Conservation (phyloP, 2,329 filamentous ascomycete genomes). For the Colletotrichum lentis region DNA sequence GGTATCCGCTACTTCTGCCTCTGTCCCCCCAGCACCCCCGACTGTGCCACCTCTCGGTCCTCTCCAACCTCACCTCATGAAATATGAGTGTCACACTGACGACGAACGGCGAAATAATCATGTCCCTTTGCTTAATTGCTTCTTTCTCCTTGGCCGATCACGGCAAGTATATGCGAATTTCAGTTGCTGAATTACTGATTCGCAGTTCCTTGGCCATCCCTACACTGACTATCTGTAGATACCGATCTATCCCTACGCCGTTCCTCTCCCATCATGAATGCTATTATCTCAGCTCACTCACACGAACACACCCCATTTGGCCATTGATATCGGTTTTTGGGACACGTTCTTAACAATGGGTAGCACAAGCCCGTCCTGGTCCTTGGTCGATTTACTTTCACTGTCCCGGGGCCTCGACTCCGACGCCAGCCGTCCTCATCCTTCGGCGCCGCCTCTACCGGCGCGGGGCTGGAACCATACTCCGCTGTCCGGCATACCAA, state of each 20-base stretch:
- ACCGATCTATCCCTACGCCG: background rate
- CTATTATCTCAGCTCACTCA: conserved; percentile 1
- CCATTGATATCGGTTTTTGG: background rate
- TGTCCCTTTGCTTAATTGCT: conserved; percentile 10
- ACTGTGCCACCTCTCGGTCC: conserved; percentile 34
- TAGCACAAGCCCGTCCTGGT: conserved; percentile 9
- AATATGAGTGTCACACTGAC: conserved; percentile 1
- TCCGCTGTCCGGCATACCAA: conserved; percentile 33
- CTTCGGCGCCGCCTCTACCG: conserved; percentile 29
- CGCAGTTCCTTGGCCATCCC: background rate
- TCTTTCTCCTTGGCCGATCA: conserved; percentile 19
- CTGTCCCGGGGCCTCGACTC: conserved; percentile 7
- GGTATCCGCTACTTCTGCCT: conserved; percentile 32
- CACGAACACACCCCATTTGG: background rate
- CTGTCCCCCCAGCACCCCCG: conserved; percentile 25
- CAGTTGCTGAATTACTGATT: conserved; percentile 6
- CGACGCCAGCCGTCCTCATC: conserved; percentile 30
- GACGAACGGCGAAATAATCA: background rate
- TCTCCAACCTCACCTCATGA: conserved; percentile 36
- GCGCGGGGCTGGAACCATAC: conserved; percentile 32
- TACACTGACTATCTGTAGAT: background rate
- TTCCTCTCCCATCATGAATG: conserved; percentile 9
- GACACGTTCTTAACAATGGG: background rate
- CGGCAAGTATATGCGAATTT: background rate
- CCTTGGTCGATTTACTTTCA: background rate